Base-by-base conservation (phyloP, 140 eudicot species). In the Oenanthe javanica region DNA sequence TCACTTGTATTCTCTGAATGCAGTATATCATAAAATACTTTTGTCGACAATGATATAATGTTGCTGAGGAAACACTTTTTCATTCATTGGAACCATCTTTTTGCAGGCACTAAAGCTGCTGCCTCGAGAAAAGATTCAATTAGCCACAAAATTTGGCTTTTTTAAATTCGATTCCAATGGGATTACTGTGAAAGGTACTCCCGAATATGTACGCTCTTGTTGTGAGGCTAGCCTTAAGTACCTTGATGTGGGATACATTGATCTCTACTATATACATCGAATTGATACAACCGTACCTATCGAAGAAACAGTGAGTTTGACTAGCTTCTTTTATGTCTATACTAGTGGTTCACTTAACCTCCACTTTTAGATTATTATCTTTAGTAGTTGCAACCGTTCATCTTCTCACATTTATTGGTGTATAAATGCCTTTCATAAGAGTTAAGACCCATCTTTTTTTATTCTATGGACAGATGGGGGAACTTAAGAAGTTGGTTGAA, bases 71-170 rank as follows among this genome's bases (percentile, higher is more conserved):
- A 38, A 31, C 19, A 9, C 11, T 7, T 52, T 76, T 52, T 31
- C 21, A 75, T 76, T 6, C 13, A 2, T 1, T 77, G 6, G 48
- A 40, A 54, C 61, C 1, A 52, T 6, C 80, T n/a, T 75, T 12
- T 12, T 85, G 84, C 83, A 91, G 96, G 91, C 90, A 69, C 69
- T 91, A 66, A 91, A 86, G 83, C 80, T 79, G 70, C 45, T 88
- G 84, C 88, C 92, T 80, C 85, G 93, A 48, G 93, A 92, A 63
- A 85, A 87, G 78, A 84, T 92, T 76, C 92, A 90, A 36, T 36
- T 92, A 51, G 93, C 96, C 52, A 86, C 88, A 57, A 90, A 92
- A 80, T 92, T 89, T 64, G 96, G 97, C 18, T 14, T 89, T 61
- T 77, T 46, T 43, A 75, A 63, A 46, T 0, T 73, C 4, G 89